A percentile compares a stretch with the other conserved stretches of the same genome.
phyloP scores from a whole-genome alignment of 129 eudicot genomes.

The Silybum marianum region DNA sequence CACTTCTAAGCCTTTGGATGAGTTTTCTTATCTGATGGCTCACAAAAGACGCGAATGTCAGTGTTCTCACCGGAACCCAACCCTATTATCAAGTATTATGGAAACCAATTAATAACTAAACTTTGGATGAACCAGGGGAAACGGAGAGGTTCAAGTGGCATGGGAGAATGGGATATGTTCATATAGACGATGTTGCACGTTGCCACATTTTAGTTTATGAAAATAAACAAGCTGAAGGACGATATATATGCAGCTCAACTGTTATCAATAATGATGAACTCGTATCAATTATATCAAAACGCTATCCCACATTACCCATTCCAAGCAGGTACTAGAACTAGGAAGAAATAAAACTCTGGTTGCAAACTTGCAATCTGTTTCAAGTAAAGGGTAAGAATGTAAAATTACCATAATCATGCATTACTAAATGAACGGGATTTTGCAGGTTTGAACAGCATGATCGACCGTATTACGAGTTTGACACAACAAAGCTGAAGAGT shows the following conservation, averaged over 20 bases:
- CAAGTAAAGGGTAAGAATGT: not conserved
- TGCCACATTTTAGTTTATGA: slow-evolving; percentile 85
- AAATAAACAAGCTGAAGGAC: slow-evolving; percentile 62
- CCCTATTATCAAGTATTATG: not conserved
- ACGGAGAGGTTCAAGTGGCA: slow-evolving; percentile 64
- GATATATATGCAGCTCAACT: slow-evolving; percentile 76
- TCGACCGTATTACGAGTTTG: slow-evolving; percentile 67
- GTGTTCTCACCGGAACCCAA: not conserved
- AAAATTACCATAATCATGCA: not conserved
- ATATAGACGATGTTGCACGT: slow-evolving; percentile 88
- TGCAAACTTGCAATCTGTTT: not conserved
- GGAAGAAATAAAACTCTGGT: not conserved
- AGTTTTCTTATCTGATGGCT: not conserved
- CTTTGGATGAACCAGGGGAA: slow-evolving; percentile 49
- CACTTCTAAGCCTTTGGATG: not conserved
- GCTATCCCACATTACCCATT: slow-evolving; percentile 74
- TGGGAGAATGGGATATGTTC: slow-evolving; percentile 97
- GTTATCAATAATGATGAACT: slow-evolving; percentile 68
- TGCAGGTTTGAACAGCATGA: slow-evolving; percentile 73
- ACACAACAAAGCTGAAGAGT: slow-evolving; percentile 51
- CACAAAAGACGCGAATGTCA: not conserved
- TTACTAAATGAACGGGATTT: not conserved
- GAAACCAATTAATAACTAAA: not conserved
- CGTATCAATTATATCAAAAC: slow-evolving; percentile 53
- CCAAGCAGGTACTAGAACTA: slow-evolving; percentile 58